phyloP scores from a whole-genome alignment of 805 yeast genomes.

The Metschnikowia koreensis region DNA sequence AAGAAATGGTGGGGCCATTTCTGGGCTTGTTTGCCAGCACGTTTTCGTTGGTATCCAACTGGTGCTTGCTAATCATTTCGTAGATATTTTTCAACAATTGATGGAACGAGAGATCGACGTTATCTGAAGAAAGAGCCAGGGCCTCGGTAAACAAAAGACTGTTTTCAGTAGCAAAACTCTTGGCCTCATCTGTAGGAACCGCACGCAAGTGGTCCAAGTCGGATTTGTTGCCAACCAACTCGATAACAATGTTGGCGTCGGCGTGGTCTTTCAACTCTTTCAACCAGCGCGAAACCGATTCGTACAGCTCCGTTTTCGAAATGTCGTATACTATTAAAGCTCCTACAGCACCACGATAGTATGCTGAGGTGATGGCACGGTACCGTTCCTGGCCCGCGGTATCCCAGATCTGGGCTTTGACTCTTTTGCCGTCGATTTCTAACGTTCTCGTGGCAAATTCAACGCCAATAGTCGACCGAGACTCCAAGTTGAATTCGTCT shows the following conservation, averaged over 20 bases:
- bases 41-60: constrained; percentile 80
- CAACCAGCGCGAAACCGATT: constrained; percentile 83
- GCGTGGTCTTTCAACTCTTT: constrained; percentile 90
- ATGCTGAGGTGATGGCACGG: constrained; percentile 96
- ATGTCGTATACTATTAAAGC: constrained; percentile 95
- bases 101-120: constrained; percentile 92
- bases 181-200: constrained; percentile 97
- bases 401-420: constrained; percentile 95
- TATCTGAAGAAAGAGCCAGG: constrained; percentile 88
- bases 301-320: constrained; percentile 84
- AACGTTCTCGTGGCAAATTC: constrained; percentile 97
- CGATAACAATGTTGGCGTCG: constrained; percentile 91
- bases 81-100: constrained; percentile 90
- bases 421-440: constrained; percentile 78
- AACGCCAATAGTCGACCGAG: constrained; percentile 94
- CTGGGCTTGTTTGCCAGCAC: constrained; percentile 53
- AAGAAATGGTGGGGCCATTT: constrained; percentile 85
- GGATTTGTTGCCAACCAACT: constrained; percentile 87
- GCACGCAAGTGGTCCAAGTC: constrained; percentile 92
- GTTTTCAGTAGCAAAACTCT: constrained; percentile 89
- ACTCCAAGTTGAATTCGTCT: constrained; percentile 92
- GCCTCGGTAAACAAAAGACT: constrained; percentile 93
- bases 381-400: constrained; percentile 99
- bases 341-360: constrained; percentile 97
- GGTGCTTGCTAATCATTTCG: constrained; percentile 92